Conservation (phyloP, 495 filamentous ascomycete genomes). For the Parmelia sp. region DNA sequence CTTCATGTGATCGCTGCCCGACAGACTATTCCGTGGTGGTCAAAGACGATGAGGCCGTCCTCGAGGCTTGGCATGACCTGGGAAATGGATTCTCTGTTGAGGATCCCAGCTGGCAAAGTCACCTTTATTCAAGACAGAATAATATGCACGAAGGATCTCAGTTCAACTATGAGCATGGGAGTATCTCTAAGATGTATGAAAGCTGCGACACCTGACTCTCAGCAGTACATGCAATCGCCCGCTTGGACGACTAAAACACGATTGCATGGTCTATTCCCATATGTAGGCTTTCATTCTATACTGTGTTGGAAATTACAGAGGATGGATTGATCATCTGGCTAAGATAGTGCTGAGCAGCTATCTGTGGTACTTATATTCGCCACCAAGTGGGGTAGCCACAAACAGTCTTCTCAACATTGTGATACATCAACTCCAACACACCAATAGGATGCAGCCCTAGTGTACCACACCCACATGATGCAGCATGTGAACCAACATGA, state of each 20-base stretch:
- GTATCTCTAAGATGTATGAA: conserved; percentile 15
- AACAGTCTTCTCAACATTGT: no score
- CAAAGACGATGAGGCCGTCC: conserved; percentile 12
- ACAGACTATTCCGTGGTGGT: conserved; percentile 17
- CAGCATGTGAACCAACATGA: no score
- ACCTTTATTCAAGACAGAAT: conserved; percentile 11
- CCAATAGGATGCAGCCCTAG: no score
- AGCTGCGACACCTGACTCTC: conserved; percentile 11
- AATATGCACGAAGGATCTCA: conserved; percentile 4
- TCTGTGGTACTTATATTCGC: no score
- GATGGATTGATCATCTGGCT: no score
- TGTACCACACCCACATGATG: no score
- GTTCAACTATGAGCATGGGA: conserved; percentile 17
- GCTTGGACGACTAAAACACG: conserved; percentile 4
- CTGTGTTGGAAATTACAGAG: no score
- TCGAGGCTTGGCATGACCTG: conserved; percentile 18
- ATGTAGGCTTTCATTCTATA: conserved; percentile 2
- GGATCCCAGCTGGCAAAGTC: conserved; percentile 18
- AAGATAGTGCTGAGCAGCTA: no score
- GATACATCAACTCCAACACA: no score
- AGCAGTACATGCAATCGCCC: conserved; percentile 10
- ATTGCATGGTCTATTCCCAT: conserved; percentile 10
- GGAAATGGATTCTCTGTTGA: conserved; percentile 15
- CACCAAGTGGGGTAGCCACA: no score
- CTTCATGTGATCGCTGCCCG: conserved; percentile 16